Conservation (phyloP, 2,329 filamentous ascomycete species). For the Trichoderma sp. region DNA sequence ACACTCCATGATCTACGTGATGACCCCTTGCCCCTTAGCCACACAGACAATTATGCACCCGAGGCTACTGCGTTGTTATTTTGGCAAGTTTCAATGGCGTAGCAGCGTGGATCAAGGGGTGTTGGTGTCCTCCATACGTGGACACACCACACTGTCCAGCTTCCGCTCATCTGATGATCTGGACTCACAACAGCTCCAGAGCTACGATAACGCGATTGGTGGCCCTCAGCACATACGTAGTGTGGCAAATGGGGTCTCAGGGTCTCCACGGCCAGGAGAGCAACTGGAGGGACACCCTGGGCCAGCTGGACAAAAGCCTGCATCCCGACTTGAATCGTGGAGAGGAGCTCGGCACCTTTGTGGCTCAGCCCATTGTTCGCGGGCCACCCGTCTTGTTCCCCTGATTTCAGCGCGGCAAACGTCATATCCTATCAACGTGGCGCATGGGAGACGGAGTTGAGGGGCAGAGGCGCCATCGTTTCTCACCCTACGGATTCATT, state of each 20-base stretch:
- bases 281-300: background rate
- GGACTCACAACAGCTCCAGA: constrained; percentile 15
- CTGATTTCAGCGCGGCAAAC: background rate
- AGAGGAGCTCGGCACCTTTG: constrained; percentile 6
- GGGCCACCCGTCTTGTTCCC: background rate
- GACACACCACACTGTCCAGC: background rate
- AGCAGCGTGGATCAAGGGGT: constrained; percentile 18
- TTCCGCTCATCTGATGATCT: constrained; percentile 3
- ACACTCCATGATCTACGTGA: constrained; percentile 10
- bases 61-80: constrained; percentile 14
- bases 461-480: constrained; percentile 3
- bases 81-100: constrained; percentile 19
- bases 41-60: constrained; percentile 1
- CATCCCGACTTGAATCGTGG: constrained; percentile 9
- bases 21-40: constrained; percentile 2
- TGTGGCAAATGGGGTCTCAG: constrained; percentile 12
- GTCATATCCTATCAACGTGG: constrained; percentile 14
- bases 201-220: constrained; percentile 18
- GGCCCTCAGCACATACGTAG: constrained; percentile 15
- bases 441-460: background rate
- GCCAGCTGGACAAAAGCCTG: background rate
- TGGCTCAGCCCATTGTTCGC: constrained; percentile 1
- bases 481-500: background rate
- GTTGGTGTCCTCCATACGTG: constrained; percentile 5
- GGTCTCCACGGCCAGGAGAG: constrained; percentile 2